A percentile compares a stretch with the other conserved stretches of the same genome.
These are phyloP conservation scores for Colletotrichum plurivorum DNA, from an alignment of 2,329 filamentous ascomycete species.

Conservation along the genomic window DNA sequence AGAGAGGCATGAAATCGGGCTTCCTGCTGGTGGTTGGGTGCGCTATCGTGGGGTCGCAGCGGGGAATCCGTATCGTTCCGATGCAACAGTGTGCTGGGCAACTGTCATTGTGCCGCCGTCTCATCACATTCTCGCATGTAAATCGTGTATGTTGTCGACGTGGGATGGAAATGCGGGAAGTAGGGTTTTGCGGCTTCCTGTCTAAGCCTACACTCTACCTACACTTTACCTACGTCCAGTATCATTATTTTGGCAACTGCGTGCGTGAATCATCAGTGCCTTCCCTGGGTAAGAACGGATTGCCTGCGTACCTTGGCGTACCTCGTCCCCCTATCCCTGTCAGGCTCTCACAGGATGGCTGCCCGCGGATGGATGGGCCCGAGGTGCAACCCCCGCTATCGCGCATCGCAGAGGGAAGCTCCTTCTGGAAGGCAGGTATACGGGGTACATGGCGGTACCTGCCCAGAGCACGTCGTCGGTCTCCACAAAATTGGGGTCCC, in stretches of 20 bases:
- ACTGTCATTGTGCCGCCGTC: constrained; percentile 10
- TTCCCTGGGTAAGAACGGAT: too few species aligned
- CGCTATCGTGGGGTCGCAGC: constrained; percentile 21
- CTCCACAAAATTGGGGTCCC: constrained; percentile 15
- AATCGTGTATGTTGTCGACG: not conserved
- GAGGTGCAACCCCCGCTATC: constrained; percentile 17
- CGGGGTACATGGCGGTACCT: constrained; percentile 9
- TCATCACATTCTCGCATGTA: constrained; percentile 22
- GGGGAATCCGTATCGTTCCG: constrained; percentile 26
- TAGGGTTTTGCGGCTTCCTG: too few species aligned
- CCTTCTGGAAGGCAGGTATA: constrained; percentile 18
- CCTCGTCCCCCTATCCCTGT: constrained; percentile 14
- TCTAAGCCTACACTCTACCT: too few species aligned
- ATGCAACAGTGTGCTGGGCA: constrained; percentile 1
- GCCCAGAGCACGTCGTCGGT: not conserved
- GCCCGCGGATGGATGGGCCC: constrained; percentile 18
- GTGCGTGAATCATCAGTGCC: too few species aligned
- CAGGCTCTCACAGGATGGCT: constrained; percentile 3
- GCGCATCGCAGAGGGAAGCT: not conserved
- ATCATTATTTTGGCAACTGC: too few species aligned
- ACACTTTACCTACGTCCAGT: too few species aligned
- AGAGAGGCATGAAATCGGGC: too few species aligned
- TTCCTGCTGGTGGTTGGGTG: too few species aligned
- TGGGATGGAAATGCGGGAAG: constrained; percentile 8
- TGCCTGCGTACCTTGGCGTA: too few species aligned